Base-by-base conservation (phyloP, 2,329 filamentous ascomycete genomes). In the Ophiostoma pallidulum region DNA sequence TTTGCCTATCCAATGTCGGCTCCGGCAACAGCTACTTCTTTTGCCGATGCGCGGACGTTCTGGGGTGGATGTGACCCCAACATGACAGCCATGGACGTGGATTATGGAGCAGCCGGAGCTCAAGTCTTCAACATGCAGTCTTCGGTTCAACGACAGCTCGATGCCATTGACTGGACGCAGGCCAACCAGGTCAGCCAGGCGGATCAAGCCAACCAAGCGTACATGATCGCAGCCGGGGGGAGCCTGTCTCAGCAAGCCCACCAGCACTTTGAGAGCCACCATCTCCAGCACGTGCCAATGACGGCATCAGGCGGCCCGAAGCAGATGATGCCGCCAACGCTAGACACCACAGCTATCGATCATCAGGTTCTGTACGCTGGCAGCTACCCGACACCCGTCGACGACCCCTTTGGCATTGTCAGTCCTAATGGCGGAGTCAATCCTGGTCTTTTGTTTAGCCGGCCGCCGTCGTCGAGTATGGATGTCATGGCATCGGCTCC, bases 1-100 rank as follows among this genome's bases (percentile, higher is more conserved):
- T 81, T 80, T 58, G 68, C 67, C 22, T 80, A 78, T 57, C 74
- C 78, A 24, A 67, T 82, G 61, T 76, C 78, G n/a, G 75, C 74
- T 3, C 72, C 77, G 18, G 69, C 70, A 28, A 68, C 69, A 3
- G 68, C 68, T 4, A 66, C 73, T 1, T 62, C 66, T 3, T 74
- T 70, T 53, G 59, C 59, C 8, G 64, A 68, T 45, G 60, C 65
- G 10, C 65, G 66, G 41, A 54, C 60, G 32, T 81, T 80, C 53
- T 82, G 78, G 79, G 70, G 73, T 50, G 47, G 36, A 2, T 65
- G 70, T 4, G 69, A 74, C 44, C 18, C 45, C 4, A 37, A 26
- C 50, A 74, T 80, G 69, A 61, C 59, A 35, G 69, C 65, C 20
- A 79, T 82, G 74, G 77, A 80, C 48, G 62, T 82, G 45, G 77